Evolutionary conservation across 768 basidiomycete genomes (phyloP), one percentile per base, ranked within the genome.

Genomic region (Kwoniella pini): DNA sequence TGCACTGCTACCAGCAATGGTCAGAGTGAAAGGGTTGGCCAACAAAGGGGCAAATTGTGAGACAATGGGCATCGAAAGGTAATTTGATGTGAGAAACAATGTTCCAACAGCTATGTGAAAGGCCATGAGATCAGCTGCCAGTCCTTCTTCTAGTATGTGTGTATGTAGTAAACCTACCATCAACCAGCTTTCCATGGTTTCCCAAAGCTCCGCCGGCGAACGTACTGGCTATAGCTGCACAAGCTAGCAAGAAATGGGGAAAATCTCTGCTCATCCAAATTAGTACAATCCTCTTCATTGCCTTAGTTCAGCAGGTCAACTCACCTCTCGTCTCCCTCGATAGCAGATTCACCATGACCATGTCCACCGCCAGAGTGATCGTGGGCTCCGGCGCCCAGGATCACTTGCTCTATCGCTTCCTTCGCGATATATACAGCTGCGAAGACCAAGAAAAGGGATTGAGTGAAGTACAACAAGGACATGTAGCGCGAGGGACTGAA

Each of bases 381-480:
- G 54, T 78, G 72, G 10, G 67, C 71, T 13, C 62, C 63, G 6
- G 68, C 49, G 19, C 74, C 71, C 42, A 97, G 82, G 15, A 99
- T 76, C 39, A 96, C 78, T 79, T 95, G 93, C 79, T 99, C 95
- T 3, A 98, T 82, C 0, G 93, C 89, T 82, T 99, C 96, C 74
- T 99, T 98, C 71, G 91, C 93, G 17, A 98, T 88, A 80, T 98
- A 99, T 2, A 97, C 88, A 0, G 91, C 86, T 0, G 92, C 86
- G 75, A 98, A 99, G 81, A 95, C 86, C 57, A 99, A 82, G 78
- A 96, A 98, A 12, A 99, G 89, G 10, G 86, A 85, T 71, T 97
- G 95, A 0, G 91, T 86, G 69, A 98, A 99, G 53, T 76, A 90
- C 81, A 55, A 86, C 2, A 81, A 65, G 1, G 79, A 71, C 13